Percentiles rank a stretch among this genome's conserved stretches.
These are phyloP conservation scores for Ustilago xerochloae DNA, from an alignment of 1,284 basidiomycete species.

Conservation along the genomic window DNA sequence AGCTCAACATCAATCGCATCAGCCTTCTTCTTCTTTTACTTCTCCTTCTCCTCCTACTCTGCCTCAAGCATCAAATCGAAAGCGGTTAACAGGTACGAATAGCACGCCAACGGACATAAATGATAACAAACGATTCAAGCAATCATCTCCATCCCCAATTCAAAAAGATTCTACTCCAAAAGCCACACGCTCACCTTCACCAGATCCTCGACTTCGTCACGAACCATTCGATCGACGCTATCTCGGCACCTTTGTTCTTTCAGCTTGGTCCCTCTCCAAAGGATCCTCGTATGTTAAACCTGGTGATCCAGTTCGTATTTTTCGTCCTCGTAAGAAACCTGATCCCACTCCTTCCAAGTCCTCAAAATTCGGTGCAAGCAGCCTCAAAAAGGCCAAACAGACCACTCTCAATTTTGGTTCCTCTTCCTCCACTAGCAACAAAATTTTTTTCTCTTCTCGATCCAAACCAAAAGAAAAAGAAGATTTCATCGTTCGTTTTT, in stretches of 20 bases:
- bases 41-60: no score
- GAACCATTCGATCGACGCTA: slow-evolving; percentile 50
- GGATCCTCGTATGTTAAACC: slow-evolving; percentile 57
- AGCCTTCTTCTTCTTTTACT: slow-evolving; percentile 6
- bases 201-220: slow-evolving; percentile 42
- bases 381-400: slow-evolving; percentile 43
- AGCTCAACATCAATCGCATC: neutral
- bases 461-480: slow-evolving; percentile 50
- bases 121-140: slow-evolving; percentile 8
- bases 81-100: neutral
- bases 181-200: slow-evolving; percentile 21
- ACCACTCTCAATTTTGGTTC: slow-evolving; percentile 55
- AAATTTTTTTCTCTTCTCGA: slow-evolving; percentile 23
- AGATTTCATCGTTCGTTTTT: slow-evolving; percentile 65
- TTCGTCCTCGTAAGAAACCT: slow-evolving; percentile 52
- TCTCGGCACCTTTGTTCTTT: slow-evolving; percentile 63
- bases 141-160: slow-evolving; percentile 10
- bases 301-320: slow-evolving; percentile 59
- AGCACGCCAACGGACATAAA: slow-evolving; percentile 6
- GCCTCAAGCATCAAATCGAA: neutral
- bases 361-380: slow-evolving; percentile 27
- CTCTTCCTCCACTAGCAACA: neutral
- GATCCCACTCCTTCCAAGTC: slow-evolving; percentile 13
- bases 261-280: slow-evolving; percentile 64
- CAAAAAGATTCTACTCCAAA: neutral